Evolutionary conservation across 2,329 filamentous ascomycete genomes (phyloP).

Genomic region (Rutstroemia sp.): DNA sequence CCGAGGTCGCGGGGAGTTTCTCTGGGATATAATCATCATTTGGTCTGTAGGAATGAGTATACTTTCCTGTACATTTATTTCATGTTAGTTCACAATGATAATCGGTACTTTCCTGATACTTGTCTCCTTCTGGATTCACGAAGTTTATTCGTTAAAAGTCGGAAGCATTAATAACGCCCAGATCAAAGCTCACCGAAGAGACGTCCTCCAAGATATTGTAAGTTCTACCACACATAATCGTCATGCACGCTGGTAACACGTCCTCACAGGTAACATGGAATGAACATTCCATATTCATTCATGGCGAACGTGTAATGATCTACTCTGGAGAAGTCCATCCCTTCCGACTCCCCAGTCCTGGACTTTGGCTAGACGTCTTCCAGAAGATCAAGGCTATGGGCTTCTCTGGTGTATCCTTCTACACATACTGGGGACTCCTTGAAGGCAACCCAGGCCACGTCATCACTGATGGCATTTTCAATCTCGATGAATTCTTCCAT

Average conservation of each 20-base stretch:
- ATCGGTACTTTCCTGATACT: too few species aligned
- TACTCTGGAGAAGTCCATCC: slow-evolving; percentile 62
- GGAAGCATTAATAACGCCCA: neutral
- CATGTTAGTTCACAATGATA: too few species aligned
- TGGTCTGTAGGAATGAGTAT: too few species aligned
- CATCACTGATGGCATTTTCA: slow-evolving; percentile 63
- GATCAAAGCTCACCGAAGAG: slow-evolving; percentile 31
- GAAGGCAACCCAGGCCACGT: slow-evolving; percentile 68
- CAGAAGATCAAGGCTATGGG: slow-evolving; percentile 78
- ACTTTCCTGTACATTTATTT: too few species aligned
- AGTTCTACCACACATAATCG: slow-evolving; percentile 19
- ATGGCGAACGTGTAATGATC: slow-evolving; percentile 54
- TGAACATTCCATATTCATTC: slow-evolving; percentile 53
- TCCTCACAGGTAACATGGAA: slow-evolving; percentile 48
- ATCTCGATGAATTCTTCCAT: slow-evolving; percentile 67
- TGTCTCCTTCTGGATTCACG: too few species aligned
- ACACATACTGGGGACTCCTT: slow-evolving; percentile 69
- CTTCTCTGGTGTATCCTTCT: slow-evolving; percentile 74
- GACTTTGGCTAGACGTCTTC: slow-evolving; percentile 64
- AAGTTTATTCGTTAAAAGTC: too few species aligned
- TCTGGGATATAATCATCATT: too few species aligned
- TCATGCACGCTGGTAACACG: neutral
- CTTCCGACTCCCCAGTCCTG: slow-evolving; percentile 51
- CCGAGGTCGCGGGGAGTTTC: too few species aligned
- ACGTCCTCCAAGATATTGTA: slow-evolving; percentile 48